phyloP scores from a whole-genome alignment of 345 rosid species.

The Psidium guajava region DNA sequence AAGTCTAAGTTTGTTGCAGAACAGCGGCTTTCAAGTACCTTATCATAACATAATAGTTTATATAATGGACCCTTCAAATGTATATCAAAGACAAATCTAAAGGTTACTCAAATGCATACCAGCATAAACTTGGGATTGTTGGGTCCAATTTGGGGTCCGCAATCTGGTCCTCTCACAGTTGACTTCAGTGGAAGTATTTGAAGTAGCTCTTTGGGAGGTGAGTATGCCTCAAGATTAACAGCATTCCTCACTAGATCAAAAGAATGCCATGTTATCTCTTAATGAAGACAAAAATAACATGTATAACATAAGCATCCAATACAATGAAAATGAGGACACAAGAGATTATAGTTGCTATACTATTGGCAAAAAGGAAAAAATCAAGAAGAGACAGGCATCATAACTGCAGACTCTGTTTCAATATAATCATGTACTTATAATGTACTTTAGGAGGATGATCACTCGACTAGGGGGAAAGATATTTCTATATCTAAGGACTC shows the following conservation, averaged over 20 bases:
- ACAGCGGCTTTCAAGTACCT: neutral
- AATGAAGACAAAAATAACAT: neutral
- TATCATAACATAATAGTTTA: neutral
- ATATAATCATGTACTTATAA: neutral
- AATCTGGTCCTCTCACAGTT: conserved; percentile 45
- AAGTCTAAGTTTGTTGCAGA: neutral
- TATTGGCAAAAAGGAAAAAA: neutral
- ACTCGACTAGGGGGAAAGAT: neutral
- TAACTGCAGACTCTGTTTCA: neutral
- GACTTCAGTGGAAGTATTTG: conserved; percentile 82
- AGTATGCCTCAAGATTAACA: conserved; percentile 41
- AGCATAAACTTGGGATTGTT: conserved; percentile 75
- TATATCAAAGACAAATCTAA: neutral
- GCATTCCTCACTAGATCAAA: conserved; percentile 54
- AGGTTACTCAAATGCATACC: conserved; percentile 20
- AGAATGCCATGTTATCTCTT: neutral
- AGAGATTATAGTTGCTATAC: neutral
- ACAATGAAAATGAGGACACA: neutral
- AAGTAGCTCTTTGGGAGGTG: conserved; percentile 76
- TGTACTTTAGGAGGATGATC: neutral
- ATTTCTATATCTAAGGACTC: neutral
- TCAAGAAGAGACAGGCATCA: neutral
- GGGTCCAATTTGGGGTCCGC: conserved; percentile 83
- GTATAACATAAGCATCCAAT: neutral
- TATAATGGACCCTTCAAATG: neutral